Evolutionary conservation across 148 eudicot genomes (phyloP), one percentile per base, ranked within the genome.

Genomic region (Rhododendron molle): DNA sequence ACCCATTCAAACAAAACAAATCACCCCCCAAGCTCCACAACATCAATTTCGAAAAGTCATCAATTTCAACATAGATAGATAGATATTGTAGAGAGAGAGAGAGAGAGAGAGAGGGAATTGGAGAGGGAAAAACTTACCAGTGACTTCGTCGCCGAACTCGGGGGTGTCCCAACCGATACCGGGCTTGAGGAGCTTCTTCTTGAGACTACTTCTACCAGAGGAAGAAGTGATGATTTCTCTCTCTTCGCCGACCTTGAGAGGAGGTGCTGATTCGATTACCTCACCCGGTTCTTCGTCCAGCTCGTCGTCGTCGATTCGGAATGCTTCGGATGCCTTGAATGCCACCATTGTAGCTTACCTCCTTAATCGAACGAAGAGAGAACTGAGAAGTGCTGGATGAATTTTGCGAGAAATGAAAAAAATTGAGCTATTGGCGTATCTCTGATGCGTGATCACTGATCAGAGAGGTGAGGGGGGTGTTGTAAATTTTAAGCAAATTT

Each of bases 231-330:
- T 90, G 85, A 92, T 89, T 84, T 89, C 86, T 87, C 94, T 89
- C 89, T 93, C 93, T 40, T 93, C 91, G 7, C 93, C 96, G 49
- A 93, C 90, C 83, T 87, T 86, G 60, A 92, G 84, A 46, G 94
- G 96, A 4, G 94, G 96, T 3, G 93, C 93, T 4, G 96, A 93
- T 84, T 93, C 94, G 73, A 92, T 91, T 8, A 86, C 94, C 81
- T 93, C 93, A 36, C 94, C 96, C 12, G 91, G 88, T 85, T 93
- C 96, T 86, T 92, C 94, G 26, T 92, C 92, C 2, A 78, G 81
- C 0, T 91, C 92, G 58, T 86, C 91, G 28, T 85, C 89, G 62
- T 88, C 89, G 32, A 90, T 82, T 76, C 86, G 83, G 15, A 89
- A 67, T 67, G 73, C n/a, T 16, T 90, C 88, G 26, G 90, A 85